These are phyloP conservation scores for Spiraea crenata DNA, from an alignment of 331 rosid species.

Conservation along the genomic window DNA sequence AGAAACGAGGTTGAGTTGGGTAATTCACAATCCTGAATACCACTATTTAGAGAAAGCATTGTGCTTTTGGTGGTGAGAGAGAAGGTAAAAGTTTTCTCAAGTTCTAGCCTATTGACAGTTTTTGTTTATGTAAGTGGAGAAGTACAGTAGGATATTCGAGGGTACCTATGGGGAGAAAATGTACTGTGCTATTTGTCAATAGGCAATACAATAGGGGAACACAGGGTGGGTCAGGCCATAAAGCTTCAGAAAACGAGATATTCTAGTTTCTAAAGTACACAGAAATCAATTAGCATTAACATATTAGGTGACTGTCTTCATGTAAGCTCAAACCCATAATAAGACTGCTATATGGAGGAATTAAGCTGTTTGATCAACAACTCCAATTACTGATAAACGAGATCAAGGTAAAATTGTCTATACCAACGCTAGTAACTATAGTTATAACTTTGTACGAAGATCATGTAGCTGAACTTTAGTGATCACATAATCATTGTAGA, in stretches of 20 bases:
- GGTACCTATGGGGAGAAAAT: neutral
- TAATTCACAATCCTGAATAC: neutral
- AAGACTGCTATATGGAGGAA: neutral
- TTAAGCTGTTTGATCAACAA: neutral
- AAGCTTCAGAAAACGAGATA: neutral
- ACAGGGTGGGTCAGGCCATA: neutral
- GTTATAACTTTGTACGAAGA: neutral
- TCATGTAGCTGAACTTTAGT: neutral
- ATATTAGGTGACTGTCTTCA: neutral
- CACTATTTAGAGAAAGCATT: neutral
- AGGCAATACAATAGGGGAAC: neutral
- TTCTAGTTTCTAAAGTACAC: neutral
- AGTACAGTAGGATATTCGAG: neutral
- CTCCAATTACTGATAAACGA: neutral
- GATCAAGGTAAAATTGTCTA: neutral
- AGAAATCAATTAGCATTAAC: neutral
- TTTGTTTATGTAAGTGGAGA: neutral
- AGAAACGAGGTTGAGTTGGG: neutral
- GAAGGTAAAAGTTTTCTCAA: neutral
- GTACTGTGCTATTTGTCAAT: neutral
- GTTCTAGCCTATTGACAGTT: neutral
- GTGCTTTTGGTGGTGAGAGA: neutral
- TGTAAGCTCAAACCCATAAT: neutral
- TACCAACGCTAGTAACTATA: neutral
- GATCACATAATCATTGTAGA: constrained; percentile 5